Base-by-base conservation (phyloP, 176 grass and related monocot genomes). In the Oryza meridionalis region DNA sequence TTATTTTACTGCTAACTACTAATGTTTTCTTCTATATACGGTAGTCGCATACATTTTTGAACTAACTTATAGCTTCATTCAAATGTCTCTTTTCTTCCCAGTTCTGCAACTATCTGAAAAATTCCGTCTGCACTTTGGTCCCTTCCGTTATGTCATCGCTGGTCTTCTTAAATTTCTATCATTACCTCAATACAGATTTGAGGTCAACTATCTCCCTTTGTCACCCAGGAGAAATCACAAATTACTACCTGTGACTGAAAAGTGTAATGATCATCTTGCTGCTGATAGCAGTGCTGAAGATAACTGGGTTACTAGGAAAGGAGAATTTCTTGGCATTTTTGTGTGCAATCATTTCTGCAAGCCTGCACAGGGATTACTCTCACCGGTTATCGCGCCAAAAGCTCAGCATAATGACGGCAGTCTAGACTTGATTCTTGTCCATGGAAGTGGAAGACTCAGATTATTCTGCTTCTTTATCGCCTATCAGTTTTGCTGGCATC, bases 331-430 rank as follows among this genome's bases (percentile, higher is more conserved):
- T 79, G 95, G 92, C 66, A 82, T 98, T 73, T 86, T 98, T 32
- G 77, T 94, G 11, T 98, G 95, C 84, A 98, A 98, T 75, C 95
- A 98, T 86, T 85, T 86, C 14, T 98, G 92, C 75, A 95, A 83
- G 84, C 94, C 95, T 73, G 92, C 90, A 55, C 92, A 90, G 65
- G 86, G 95, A 61, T 93, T 95, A 63, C 77, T 87, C 65, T 95
- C 88, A 85, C 90, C 94, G 66, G 75, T 91, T 82, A 81, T 93
- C 58, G 92, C 92, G 65, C 95, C 95, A 27, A 88, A 87, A 92
- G 93, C 96, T 43, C 64, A 59, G 73, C 93, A 95, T 42, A 73
- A 98, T 46, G 96, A 98, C 33, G 82, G 77, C 24, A 93, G 75
- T 75, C 63, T 98, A 37, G 91, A 98, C 58, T 84, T 98, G 77